Evolutionary conservation across 139 green algal species (phyloP).

Genomic region (Monoraphidium neglectum): DNA sequence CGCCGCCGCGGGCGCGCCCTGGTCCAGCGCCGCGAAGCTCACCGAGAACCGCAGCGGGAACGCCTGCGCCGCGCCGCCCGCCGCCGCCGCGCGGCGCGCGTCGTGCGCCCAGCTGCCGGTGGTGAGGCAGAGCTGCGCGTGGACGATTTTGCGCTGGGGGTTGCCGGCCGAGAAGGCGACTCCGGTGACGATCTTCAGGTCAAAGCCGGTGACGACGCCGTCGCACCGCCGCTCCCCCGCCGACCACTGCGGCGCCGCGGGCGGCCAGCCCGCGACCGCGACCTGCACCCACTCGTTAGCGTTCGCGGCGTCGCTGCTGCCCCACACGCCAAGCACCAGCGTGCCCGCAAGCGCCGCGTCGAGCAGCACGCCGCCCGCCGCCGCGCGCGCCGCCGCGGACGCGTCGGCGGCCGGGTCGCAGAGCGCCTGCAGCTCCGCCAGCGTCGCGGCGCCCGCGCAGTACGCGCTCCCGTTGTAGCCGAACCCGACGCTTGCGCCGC

Average conservation of each 20-base stretch:
- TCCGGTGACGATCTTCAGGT: slow-evolving; percentile 44
- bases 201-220: slow-evolving; percentile 41
- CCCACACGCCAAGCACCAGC: slow-evolving; percentile 47
- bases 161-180: slow-evolving; percentile 44
- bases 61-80: background rate
- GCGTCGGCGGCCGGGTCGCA: slow-evolving; percentile 17
- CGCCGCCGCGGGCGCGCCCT: slow-evolving; percentile 9
- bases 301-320: slow-evolving; percentile 40
- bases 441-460: slow-evolving; percentile 35
- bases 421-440: slow-evolving; percentile 27
- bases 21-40: slow-evolving; percentile 31
- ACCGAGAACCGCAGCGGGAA: slow-evolving; percentile 9
- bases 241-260: slow-evolving; percentile 7
- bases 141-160: slow-evolving; percentile 57
- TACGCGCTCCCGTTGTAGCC: slow-evolving; percentile 48
- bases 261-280: background rate
- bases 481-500: slow-evolving; percentile 14
- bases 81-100: no score
- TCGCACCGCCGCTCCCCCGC: slow-evolving; percentile 24
- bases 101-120: slow-evolving; percentile 41
- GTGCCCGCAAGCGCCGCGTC: no score
- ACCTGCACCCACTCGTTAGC: slow-evolving; percentile 45
- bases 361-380: background rate
- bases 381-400: background rate
- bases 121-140: slow-evolving; percentile 42